These are phyloP conservation scores for Penicillium coprophilum DNA, from an alignment of 495 filamentous ascomycete genomes.

Conservation along the genomic window DNA sequence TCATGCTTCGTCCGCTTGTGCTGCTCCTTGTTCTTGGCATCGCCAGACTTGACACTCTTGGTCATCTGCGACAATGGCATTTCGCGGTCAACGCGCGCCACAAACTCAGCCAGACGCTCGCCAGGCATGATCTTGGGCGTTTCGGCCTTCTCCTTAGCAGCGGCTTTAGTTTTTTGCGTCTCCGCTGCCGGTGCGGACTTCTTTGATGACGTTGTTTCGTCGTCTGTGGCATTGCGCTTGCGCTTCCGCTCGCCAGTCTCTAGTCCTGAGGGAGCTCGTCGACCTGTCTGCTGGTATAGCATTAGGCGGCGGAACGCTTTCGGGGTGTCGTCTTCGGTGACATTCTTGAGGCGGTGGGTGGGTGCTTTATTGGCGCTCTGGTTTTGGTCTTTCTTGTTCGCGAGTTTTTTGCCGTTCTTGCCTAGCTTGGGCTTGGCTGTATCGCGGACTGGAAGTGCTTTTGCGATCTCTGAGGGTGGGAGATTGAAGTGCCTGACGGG, in stretches of 20 bases:
- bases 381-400: slow-evolving; percentile 24
- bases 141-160: slow-evolving; percentile 22
- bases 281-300: slow-evolving; percentile 57
- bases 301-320: slow-evolving; percentile 82
- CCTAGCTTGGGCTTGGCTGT: slow-evolving; percentile 25
- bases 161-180: slow-evolving; percentile 15
- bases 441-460: slow-evolving; percentile 61
- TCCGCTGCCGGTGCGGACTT: slow-evolving; percentile 11
- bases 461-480: slow-evolving; percentile 67
- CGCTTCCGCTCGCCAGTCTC: slow-evolving; percentile 64
- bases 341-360: slow-evolving; percentile 41
- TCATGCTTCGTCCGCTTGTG: slow-evolving; percentile 75
- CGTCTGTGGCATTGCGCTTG: slow-evolving; percentile 30
- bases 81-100: slow-evolving; percentile 80
- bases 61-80: slow-evolving; percentile 70
- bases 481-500: slow-evolving; percentile 62
- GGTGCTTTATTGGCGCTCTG: slow-evolving; percentile 17
- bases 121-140: slow-evolving; percentile 73
- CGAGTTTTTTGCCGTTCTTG: slow-evolving; percentile 17
- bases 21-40: slow-evolving; percentile 46
- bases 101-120: slow-evolving; percentile 79
- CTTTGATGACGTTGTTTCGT: slow-evolving; percentile 21
- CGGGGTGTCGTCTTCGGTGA: slow-evolving; percentile 72
- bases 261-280: slow-evolving; percentile 59
- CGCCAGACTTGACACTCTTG: slow-evolving; percentile 29